A percentile compares a stretch with the other conserved stretches of the same genome.
These are phyloP conservation scores for Agrocybe chaxingu DNA, from an alignment of 768 basidiomycete species.

Conservation along the genomic window DNA sequence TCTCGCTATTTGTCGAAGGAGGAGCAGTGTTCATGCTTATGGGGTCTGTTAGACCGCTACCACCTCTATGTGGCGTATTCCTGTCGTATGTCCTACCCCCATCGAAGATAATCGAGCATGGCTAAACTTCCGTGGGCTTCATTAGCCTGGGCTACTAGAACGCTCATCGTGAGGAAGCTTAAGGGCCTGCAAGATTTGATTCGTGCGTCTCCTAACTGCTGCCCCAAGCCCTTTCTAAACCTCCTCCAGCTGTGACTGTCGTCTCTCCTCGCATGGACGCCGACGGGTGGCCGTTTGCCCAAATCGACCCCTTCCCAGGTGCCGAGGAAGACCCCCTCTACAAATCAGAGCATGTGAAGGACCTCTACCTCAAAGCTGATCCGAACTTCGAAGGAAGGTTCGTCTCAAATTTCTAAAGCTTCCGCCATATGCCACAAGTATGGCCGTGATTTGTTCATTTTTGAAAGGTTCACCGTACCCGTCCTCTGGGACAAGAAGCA, in stretches of 20 bases:
- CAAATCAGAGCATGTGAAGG: conserved; percentile 68
- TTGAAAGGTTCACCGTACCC: conserved; percentile 76
- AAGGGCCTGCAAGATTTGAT: conserved; percentile 89
- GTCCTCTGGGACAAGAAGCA: conserved; percentile 91
- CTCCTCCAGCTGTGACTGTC: conserved; percentile 59
- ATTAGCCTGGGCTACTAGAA: conserved; percentile 89
- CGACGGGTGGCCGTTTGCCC: conserved; percentile 86
- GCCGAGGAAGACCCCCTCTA: conserved; percentile 77
- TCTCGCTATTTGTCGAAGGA: conserved; percentile 1
- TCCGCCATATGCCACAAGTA: neutral
- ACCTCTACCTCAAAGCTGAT: conserved; percentile 78
- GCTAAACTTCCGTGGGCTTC: neutral
- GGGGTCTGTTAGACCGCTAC: conserved; percentile 67
- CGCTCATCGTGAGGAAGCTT: conserved; percentile 84
- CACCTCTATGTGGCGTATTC: conserved; percentile 87
- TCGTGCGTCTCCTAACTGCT: conserved; percentile 40
- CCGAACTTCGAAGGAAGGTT: conserved; percentile 71
- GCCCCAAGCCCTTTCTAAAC: neutral
- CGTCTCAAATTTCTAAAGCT: conserved; percentile 6
- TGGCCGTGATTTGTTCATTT: neutral
- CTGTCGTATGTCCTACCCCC: conserved; percentile 57
- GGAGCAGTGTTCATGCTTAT: neutral
- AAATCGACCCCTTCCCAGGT: conserved; percentile 61
- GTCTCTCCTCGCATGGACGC: conserved; percentile 86
- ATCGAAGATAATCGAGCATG: neutral